Evolutionary conservation across 768 basidiomycete species (phyloP), one percentile per base, ranked within the genome.

Genomic region (Auricularia sp.): DNA sequence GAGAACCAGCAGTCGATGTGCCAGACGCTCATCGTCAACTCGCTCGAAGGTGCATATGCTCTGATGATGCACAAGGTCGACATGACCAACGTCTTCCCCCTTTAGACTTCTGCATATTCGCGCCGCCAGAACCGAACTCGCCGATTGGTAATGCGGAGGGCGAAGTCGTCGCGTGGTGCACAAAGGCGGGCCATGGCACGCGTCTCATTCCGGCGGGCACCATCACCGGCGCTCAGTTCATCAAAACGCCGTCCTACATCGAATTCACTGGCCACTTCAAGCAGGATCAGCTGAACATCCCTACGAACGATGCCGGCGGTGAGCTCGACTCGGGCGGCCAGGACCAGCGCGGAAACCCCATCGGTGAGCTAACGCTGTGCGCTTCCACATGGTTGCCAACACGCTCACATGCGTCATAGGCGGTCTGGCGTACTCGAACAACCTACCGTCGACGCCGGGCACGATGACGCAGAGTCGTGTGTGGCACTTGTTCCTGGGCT

Each of bases 241-340:
- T 90, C 3, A 78, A 83, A 67, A 89, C 90, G 0, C 85, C 87
- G n/a, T 85, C 87, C 72, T 91, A 84, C 72, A 78, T 90, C 39
- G 88, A 88, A 70, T 75, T 90, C 63, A 85, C 84, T 44, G 91
- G 87, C 77, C 67, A 70, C 62, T 77, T 77, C 44, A 76, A 78
- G 68, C 73, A 79, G 60, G 75, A 74, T 63, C 71, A 72, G 67
- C 69, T 80, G 67, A 78, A 79, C 75, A 72, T 79, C 64, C 51
- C 60, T 0, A 51, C 61, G 7, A 72, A 23, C n/a, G 78, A 79
- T 64, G 65, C 68, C 33, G 78, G 79, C 64, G 79, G 78, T 66
- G 77, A 79, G 69, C 73, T 79, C 36, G 77, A 76, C 67, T 75
- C 75, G 23, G 75, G 77, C 71, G 76, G 73, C 14, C 71, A 70